Conservation (phyloP, 169 alveolate genomes). For the Neospora caninum region DNA sequence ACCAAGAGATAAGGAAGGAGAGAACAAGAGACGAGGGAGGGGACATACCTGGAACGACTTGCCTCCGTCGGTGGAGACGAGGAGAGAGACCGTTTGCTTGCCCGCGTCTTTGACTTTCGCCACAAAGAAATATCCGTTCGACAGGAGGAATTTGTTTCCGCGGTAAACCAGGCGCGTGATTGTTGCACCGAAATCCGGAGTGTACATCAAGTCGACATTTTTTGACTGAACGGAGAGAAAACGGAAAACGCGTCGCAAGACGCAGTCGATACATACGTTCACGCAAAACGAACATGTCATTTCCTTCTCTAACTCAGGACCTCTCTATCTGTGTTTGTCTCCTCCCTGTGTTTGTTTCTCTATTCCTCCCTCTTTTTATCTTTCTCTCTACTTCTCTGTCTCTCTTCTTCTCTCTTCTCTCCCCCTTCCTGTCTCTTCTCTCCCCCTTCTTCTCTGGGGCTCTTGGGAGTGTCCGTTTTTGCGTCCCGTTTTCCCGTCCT, state of each 20-base stretch:
- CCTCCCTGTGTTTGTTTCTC: neutral
- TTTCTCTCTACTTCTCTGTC: neutral
- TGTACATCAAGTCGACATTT: constrained; percentile 72
- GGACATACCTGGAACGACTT: constrained; percentile 42
- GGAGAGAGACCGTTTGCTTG: constrained; percentile 90
- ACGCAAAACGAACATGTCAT: neutral
- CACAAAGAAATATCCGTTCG: constrained; percentile 94
- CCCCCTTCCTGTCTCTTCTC: no score
- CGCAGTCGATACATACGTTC: neutral
- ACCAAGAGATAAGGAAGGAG: no score
- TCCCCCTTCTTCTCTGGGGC: neutral
- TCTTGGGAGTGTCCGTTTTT: no score
- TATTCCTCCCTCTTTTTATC: neutral
- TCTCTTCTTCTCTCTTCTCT: neutral
- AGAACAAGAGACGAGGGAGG: no score
- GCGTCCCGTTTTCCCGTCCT: neutral
- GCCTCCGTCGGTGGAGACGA: constrained; percentile 88
- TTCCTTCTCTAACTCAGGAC: neutral
- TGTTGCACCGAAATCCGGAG: constrained; percentile 75
- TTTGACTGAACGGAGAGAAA: constrained; percentile 56
- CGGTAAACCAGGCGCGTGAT: constrained; percentile 82
- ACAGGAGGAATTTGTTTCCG: constrained; percentile 93
- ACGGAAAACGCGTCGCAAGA: neutral
- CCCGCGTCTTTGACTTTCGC: constrained; percentile 85
- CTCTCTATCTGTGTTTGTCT: neutral